Evolutionary conservation across 345 rosid species (phyloP).

Genomic region (Syzygium oleosum): DNA sequence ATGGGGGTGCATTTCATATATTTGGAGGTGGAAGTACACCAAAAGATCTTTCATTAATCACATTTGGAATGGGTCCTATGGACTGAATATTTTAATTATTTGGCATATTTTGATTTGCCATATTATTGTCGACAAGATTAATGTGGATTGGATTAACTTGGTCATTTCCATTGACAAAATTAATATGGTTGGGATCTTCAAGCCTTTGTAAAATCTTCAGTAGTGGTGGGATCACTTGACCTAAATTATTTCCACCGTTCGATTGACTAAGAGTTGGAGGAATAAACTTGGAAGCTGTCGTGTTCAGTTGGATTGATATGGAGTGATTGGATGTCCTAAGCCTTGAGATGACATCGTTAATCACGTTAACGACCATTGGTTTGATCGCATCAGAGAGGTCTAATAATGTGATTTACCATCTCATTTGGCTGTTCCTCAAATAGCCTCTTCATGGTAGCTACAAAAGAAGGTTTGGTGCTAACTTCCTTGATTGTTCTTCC

Average conservation of each 20-base stretch:
- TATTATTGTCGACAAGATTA: no score
- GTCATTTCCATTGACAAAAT: no score
- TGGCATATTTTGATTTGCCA: no score
- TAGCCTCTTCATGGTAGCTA: neutral
- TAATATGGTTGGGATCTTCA: no score
- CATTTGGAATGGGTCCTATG: no score
- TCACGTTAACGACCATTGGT: neutral
- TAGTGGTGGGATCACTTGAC: neutral
- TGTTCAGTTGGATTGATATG: neutral
- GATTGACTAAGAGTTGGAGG: neutral
- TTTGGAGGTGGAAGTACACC: no score
- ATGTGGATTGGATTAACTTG: no score
- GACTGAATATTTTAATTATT: no score
- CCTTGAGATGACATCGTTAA: neutral
- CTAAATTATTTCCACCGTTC: neutral
- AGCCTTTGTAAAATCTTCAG: neutral
- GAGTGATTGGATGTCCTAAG: neutral
- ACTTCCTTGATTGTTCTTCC: neutral
- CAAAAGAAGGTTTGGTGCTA: neutral
- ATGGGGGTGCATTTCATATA: no score
- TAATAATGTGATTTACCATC: neutral
- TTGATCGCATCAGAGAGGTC: neutral
- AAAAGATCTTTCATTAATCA: no score
- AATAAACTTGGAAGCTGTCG: accelerated
- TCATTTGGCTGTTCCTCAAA: no score